phyloP scores from a whole-genome alignment of 192 early-diverging fungal genomes.

The Dissophora globulifera region DNA sequence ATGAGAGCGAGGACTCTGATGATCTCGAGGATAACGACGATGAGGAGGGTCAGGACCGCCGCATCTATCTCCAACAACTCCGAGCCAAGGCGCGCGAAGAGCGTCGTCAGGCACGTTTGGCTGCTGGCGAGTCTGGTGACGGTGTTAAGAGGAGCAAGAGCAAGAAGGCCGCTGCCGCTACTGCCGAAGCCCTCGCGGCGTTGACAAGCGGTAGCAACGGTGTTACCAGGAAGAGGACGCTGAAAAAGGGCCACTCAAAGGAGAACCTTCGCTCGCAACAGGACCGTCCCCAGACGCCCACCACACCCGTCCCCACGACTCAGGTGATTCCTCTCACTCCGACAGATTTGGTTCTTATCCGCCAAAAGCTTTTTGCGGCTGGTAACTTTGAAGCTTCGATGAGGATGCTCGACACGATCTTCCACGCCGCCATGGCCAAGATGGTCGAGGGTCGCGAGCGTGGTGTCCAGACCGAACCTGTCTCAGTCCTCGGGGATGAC shows the following conservation, averaged over 20 bases:
- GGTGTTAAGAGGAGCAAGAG: slow-evolving; percentile 6
- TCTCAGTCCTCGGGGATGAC: slow-evolving; percentile 10
- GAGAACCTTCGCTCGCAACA: slow-evolving; percentile 25
- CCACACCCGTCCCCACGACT: slow-evolving; percentile 44
- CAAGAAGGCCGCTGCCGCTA: slow-evolving; percentile 1
- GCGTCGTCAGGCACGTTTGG: slow-evolving; percentile 47
- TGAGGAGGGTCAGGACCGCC: slow-evolving; percentile 51
- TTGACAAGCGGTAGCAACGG: not conserved
- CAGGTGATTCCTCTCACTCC: slow-evolving; percentile 48
- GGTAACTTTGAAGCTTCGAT: slow-evolving; percentile 53
- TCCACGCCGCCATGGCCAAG: slow-evolving; percentile 54
- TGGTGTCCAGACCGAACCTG: slow-evolving; percentile 45
- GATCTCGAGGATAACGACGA: slow-evolving; percentile 50
- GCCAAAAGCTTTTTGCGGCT: slow-evolving; percentile 52
- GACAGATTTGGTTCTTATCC: slow-evolving; percentile 38
- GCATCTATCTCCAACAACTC: slow-evolving; percentile 49
- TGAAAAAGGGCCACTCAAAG: slow-evolving; percentile 38
- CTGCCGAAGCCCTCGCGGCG: not conserved
- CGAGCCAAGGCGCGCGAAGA: slow-evolving; percentile 34
- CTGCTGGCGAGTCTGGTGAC: slow-evolving; percentile 3
- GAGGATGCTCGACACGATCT: slow-evolving; percentile 51
- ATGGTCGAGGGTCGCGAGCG: slow-evolving; percentile 52
- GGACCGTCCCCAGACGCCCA: slow-evolving; percentile 43
- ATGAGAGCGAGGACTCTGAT: slow-evolving; percentile 42
- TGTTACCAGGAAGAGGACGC: slow-evolving; percentile 17